phyloP scores from a whole-genome alignment of 805 yeast species.

The Vanderwaltozyma yarrowii region DNA sequence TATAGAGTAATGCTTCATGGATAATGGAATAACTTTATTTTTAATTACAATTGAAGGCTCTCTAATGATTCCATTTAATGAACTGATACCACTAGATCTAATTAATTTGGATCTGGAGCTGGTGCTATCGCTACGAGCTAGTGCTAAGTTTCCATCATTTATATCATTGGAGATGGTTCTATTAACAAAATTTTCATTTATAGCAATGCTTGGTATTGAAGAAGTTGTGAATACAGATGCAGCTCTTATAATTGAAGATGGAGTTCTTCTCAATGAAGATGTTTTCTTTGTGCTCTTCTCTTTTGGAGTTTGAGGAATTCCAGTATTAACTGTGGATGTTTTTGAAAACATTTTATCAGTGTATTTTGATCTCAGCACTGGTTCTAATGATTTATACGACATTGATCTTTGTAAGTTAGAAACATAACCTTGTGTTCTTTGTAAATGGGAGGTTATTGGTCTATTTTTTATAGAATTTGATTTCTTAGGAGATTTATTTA shows the following conservation, averaged over 20 bases:
- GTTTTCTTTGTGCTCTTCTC: conserved; percentile 3
- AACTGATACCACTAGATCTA: conserved; percentile 20
- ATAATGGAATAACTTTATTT: conserved; percentile 26
- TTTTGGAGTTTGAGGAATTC: neutral
- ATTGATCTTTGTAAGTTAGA: conserved; percentile 22
- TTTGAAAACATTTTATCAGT: neutral
- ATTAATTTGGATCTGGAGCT: conserved; percentile 6
- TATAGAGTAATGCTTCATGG: conserved; percentile 22
- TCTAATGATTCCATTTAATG: conserved; percentile 22
- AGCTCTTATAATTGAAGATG: conserved; percentile 30
- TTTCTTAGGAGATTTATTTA: neutral
- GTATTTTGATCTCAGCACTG: conserved; percentile 6
- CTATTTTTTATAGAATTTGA: conserved; percentile 9
- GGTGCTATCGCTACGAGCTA: neutral
- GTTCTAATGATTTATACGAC: conserved; percentile 15
- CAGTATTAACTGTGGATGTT: neutral
- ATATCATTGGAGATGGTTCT: neutral
- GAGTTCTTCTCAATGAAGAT: conserved; percentile 25
- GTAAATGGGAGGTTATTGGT: conserved; percentile 20
- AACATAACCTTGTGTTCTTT: conserved; percentile 23
- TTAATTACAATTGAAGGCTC: conserved; percentile 29
- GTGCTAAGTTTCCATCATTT: neutral
- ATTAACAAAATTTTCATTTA: neutral
- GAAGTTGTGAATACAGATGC: conserved; percentile 25
- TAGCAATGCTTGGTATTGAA: neutral